phyloP scores from a whole-genome alignment of 83 land plant genomes.

The Picea abies region DNA sequence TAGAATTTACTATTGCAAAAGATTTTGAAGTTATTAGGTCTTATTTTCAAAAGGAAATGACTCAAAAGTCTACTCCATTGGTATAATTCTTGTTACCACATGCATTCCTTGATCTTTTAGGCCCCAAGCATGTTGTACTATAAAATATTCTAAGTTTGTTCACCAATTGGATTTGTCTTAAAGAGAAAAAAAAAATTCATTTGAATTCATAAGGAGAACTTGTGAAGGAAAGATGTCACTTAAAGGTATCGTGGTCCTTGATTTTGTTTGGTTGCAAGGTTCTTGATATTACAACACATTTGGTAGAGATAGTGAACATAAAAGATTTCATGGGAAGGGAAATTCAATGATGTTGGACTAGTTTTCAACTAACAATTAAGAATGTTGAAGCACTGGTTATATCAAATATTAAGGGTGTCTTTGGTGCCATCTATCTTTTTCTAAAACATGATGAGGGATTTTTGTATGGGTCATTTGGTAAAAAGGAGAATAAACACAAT shows the following conservation, averaged over 20 bases:
- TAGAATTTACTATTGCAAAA: background rate
- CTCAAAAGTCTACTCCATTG: constrained; percentile 46
- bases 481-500: background rate
- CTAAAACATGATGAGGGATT: constrained; percentile 75
- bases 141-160: background rate
- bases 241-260: no score
- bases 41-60: constrained; percentile 51
- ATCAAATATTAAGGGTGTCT: constrained; percentile 15
- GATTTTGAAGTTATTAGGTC: constrained; percentile 38
- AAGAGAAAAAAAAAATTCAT: background rate
- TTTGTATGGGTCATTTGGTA: constrained; percentile 48
- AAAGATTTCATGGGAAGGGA: constrained; percentile 48
- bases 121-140: constrained; percentile 36
- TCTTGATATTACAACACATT: no score
- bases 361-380: constrained; percentile 38
- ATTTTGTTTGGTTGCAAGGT: no score
- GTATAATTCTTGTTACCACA: constrained; percentile 45
- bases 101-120: constrained; percentile 36
- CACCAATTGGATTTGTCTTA: constrained; percentile 19
- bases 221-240: no score
- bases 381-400: constrained; percentile 57
- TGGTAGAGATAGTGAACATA: no score
- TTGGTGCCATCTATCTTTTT: constrained; percentile 54
- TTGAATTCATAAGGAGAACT: no score
- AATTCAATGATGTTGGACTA: constrained; percentile 38